phyloP scores from a whole-genome alignment of 148 eudicot genomes.

The Vaccinium vitisidaea region DNA sequence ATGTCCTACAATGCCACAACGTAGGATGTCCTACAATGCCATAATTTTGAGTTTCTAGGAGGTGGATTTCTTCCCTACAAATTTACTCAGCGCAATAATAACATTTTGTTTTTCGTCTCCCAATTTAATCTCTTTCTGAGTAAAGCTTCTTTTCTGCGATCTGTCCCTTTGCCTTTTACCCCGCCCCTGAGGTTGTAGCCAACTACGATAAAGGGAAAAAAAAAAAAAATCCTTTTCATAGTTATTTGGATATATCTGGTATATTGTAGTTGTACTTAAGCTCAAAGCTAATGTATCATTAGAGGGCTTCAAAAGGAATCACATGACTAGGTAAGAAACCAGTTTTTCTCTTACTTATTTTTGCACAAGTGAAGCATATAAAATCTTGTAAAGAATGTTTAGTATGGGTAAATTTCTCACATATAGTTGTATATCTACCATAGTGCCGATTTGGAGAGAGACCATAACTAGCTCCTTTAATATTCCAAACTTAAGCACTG shows the following conservation, averaged over 20 bases:
- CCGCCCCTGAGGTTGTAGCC: no score
- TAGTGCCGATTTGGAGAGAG: not conserved
- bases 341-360: no score
- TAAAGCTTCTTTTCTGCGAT: not conserved
- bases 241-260: not conserved
- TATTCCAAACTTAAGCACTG: not conserved
- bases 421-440: not conserved
- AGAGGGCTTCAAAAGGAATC: not conserved
- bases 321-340: not conserved
- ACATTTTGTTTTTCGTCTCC: not conserved
- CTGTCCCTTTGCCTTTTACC: not conserved
- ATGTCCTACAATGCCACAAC: constrained; percentile 2
- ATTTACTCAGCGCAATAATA: not conserved
- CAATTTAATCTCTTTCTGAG: no score
- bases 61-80: not conserved
- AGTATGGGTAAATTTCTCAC: not conserved
- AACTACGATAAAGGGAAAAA: not conserved
- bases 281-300: not conserved
- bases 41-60: not conserved
- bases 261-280: not conserved
- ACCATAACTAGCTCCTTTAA: not conserved
- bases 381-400: not conserved
- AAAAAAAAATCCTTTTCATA: not conserved
- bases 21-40: not conserved
- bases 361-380: not conserved